Percentiles rank a stretch among this genome's conserved stretches.
phyloP scores from a whole-genome alignment of 2,329 filamentous ascomycete genomes.

The Stylonectria norvegica region DNA sequence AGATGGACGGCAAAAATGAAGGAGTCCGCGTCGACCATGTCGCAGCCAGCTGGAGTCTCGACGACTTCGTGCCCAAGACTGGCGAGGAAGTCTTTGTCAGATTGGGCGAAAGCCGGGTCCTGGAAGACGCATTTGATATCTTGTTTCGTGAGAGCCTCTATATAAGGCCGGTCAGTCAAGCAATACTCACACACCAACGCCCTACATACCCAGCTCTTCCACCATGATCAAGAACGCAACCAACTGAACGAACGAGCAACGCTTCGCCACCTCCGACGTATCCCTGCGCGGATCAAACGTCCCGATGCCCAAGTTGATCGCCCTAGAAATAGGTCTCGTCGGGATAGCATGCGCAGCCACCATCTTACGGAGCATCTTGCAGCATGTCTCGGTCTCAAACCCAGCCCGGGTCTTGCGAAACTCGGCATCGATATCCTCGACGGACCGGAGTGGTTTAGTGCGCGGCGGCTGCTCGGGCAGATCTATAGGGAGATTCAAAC shows the following conservation, averaged over 20 bases:
- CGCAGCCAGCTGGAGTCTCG: conserved; percentile 51
- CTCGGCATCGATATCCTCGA: conserved; percentile 29
- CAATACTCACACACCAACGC: neutral
- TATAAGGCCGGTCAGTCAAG: neutral
- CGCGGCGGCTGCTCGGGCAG: conserved; percentile 3
- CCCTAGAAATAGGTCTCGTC: conserved; percentile 24
- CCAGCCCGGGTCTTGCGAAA: conserved; percentile 25
- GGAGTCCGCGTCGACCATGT: conserved; percentile 43
- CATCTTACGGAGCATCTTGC: conserved; percentile 32
- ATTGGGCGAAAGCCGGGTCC: conserved; percentile 49
- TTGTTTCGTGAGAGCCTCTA: conserved; percentile 15
- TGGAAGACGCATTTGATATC: conserved; percentile 49
- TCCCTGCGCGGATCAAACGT: conserved; percentile 52
- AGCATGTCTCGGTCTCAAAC: conserved; percentile 28
- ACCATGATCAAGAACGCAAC: conserved; percentile 50
- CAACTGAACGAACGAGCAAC: conserved; percentile 50
- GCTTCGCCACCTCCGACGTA: conserved; percentile 42
- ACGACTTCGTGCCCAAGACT: conserved; percentile 52
- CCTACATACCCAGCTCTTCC: conserved; percentile 37
- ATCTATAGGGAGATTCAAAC: neutral
- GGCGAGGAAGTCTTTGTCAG: conserved; percentile 51
- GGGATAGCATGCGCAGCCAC: conserved; percentile 25
- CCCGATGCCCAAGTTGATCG: conserved; percentile 54
- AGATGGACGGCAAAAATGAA: conserved; percentile 63
- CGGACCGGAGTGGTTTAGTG: conserved; percentile 16